A percentile compares a stretch with the other conserved stretches of the same genome.
Conservation (phyloP, 495 filamentous ascomycete species). For the Penicillium egyptiacum region DNA sequence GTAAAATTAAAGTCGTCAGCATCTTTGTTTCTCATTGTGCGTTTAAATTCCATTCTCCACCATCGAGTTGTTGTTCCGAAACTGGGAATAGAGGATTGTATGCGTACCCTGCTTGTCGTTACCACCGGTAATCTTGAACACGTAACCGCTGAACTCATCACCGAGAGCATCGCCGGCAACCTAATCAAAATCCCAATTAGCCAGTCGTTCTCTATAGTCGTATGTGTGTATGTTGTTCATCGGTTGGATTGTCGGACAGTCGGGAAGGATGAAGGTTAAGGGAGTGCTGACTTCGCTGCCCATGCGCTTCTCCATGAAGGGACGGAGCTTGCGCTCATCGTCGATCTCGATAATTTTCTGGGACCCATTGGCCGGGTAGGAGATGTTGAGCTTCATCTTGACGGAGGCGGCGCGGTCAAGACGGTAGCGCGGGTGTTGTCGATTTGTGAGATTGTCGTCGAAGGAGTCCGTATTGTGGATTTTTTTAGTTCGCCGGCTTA, state of each 20-base stretch:
- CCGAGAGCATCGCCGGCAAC: conserved; percentile 83
- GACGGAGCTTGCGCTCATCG: conserved; percentile 89
- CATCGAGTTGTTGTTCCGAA: background rate
- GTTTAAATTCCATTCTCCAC: background rate
- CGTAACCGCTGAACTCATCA: conserved; percentile 98
- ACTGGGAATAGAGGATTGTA: background rate
- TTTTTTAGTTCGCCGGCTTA: conserved; percentile 34
- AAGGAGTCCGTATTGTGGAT: conserved; percentile 36
- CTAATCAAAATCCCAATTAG: conserved; percentile 45
- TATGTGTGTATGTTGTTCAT: conserved; percentile 13
- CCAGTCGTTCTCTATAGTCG: conserved; percentile 28
- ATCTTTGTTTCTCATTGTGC: conserved; percentile 10
- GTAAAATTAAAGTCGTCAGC: conserved; percentile 28
- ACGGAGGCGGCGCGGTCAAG: conserved; percentile 54
- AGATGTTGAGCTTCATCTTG: conserved; percentile 95
- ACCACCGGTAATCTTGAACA: conserved; percentile 88
- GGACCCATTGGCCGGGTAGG: conserved; percentile 96
- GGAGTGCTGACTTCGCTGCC: conserved; percentile 78
- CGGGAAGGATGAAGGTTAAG: conserved; percentile 15
- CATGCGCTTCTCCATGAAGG: conserved; percentile 94
- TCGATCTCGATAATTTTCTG: conserved; percentile 99
- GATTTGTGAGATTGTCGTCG: conserved; percentile 45
- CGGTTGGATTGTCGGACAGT: conserved; percentile 9
- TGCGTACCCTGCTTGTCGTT: conserved; percentile 95
- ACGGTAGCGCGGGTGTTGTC: conserved; percentile 53